Conservation (phyloP, 176 grass and related monocot species). For the Olyra latifolia region DNA sequence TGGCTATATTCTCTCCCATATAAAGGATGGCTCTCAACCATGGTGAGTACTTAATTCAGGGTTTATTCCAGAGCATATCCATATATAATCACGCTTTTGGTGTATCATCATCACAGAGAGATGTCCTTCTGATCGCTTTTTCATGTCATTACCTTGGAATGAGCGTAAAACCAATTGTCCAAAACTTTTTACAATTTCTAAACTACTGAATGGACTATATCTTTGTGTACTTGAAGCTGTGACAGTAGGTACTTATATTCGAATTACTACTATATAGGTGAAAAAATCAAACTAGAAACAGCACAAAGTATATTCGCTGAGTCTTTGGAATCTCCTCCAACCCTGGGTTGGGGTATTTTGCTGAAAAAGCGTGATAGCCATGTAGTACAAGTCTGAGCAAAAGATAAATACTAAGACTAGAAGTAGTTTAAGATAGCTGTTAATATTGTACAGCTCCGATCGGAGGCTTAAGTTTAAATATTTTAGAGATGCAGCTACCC, state of each 20-base stretch:
- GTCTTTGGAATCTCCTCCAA: neutral
- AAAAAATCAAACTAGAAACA: neutral
- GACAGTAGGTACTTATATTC: neutral
- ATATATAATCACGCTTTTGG: neutral
- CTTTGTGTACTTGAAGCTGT: neutral
- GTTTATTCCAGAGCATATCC: slow-evolving; percentile 42
- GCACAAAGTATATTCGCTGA: neutral
- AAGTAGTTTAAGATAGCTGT: neutral
- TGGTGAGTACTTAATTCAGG: slow-evolving; percentile 19
- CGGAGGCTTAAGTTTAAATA: neutral
- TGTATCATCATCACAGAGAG: slow-evolving; percentile 5
- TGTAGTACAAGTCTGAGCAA: neutral
- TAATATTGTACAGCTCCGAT: neutral
- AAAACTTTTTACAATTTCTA: neutral
- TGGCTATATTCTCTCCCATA: slow-evolving; percentile 23
- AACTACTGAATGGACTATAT: neutral
- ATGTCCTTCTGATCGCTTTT: neutral
- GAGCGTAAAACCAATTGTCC: neutral
- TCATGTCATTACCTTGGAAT: neutral
- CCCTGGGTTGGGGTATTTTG: neutral
- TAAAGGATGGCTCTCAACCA: slow-evolving; percentile 31
- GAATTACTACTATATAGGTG: neutral
- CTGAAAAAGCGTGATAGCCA: neutral
- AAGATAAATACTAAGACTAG: neutral
- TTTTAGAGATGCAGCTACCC: neutral